Base-by-base conservation (phyloP, 2,329 filamentous ascomycete genomes). In the Aureobasidium sp. region DNA sequence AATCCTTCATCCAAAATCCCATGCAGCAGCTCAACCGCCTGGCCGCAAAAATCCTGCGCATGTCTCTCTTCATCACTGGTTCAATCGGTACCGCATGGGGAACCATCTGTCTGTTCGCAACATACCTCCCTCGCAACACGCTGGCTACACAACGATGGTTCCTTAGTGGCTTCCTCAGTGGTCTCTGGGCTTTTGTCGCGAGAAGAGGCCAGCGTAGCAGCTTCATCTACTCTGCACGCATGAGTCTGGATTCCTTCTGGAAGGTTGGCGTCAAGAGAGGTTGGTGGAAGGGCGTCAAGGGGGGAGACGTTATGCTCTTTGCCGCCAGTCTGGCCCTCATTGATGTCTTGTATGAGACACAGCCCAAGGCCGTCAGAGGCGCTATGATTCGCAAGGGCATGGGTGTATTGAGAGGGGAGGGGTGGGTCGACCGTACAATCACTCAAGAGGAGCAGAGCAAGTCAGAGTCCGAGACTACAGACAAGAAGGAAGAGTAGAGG, bases 261-360 rank as follows among this genome's bases (percentile, higher is more conserved):
- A 96, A 96, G 78, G 90, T 96, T 0, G 91, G 92, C n/a, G 84
- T 89, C 61, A 97, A 97, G 84, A 80, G 87, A 37, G 83, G 90
- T 1, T 91, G 91, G 85, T 96, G 93, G 91, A 85, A 82, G 66
- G 90, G 90, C 12, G 81, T 94, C 72, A 84, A 82, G 68, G 89
- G 90, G 40, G 91, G 91, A 0, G 93, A 97, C 74, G 84, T 97
- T 5, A 83, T 88, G 77, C 77, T 97, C 3, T 92, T 97, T 70
- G 88, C 93, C 17, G 74, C 85, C 19, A 89, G 90, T 52, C 79
- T 96, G 75, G 89, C 90, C 68, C 74, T 92, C 19, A 85, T 92
- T 19, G 90, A 91, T 61, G 83, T 84, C 9, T 84, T 94, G 1
- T 90, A 93, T 69, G 90, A 95, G 77, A 78, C 81, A 29, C 82